Conservation (phyloP, 805 yeast species). For the Candida methanosorbosa region DNA sequence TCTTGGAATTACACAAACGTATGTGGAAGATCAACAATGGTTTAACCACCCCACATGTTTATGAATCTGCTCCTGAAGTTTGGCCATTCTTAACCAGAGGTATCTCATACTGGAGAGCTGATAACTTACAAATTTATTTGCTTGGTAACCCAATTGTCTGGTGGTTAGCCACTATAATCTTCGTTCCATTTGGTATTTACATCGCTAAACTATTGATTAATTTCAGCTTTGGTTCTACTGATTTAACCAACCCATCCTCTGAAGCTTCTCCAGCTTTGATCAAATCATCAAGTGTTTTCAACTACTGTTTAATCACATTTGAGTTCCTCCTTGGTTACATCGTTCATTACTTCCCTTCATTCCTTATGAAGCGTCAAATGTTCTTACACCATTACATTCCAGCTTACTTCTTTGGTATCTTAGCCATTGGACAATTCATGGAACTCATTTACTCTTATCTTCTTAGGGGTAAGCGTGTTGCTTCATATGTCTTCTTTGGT, state of each 20-base stretch:
- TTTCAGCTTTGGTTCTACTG: slow-evolving; percentile 56
- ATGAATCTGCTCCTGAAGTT: slow-evolving; percentile 60
- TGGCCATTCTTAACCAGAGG: slow-evolving; percentile 78
- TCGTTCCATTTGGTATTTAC: slow-evolving; percentile 42
- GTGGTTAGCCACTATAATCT: slow-evolving; percentile 59
- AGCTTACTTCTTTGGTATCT: slow-evolving; percentile 66
- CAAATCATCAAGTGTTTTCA: too few species aligned
- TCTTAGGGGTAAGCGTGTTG: slow-evolving; percentile 28
- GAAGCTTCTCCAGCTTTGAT: too few species aligned
- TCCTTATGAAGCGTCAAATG: slow-evolving; percentile 85
- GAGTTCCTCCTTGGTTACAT: slow-evolving; percentile 64
- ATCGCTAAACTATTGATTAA: slow-evolving; percentile 37
- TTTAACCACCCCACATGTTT: slow-evolving; percentile 58
- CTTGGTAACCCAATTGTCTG: slow-evolving; percentile 75
- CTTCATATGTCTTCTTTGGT: slow-evolving; percentile 37
- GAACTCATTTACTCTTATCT: slow-evolving; percentile 21
- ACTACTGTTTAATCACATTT: slow-evolving; percentile 56
- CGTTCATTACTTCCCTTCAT: slow-evolving; percentile 66
- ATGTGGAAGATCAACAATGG: slow-evolving; percentile 78
- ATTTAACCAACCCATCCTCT: slow-evolving; percentile 20
- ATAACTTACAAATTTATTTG: slow-evolving; percentile 47
- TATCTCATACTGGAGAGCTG: slow-evolving; percentile 70
- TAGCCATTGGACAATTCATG: slow-evolving; percentile 25
- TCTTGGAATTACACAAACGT: slow-evolving; percentile 55
- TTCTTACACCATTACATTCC: slow-evolving; percentile 93